Evolutionary conservation across 2,329 filamentous ascomycete species (phyloP), one percentile per base, ranked within the genome.

Genomic region (Ophiostoma quercus): DNA sequence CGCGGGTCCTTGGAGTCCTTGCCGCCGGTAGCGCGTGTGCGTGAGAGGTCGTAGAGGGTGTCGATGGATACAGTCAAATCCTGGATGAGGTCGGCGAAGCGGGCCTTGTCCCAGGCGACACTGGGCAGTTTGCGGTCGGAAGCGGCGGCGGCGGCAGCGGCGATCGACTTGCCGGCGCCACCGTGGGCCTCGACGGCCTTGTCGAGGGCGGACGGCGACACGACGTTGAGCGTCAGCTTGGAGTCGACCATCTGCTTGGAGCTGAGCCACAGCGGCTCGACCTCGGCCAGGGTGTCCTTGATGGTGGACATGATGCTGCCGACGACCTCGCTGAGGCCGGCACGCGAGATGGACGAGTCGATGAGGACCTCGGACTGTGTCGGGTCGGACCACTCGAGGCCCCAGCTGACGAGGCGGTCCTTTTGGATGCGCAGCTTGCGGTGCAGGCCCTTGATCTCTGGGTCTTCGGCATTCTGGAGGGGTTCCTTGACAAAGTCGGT

Each of bases 371-470:
- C 77, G 71, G 77, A 77, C 75, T 89, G 85, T 73, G 83, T 85
- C 19, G 89, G 87, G 77, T 93, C 90, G 70, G 88, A 91, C 91
- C 91, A 94, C 77, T 92, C 90, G 68, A 92, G 81, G 0, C 91
- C 91, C 91, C 91, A 94, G 71, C 88, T 90, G 71, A 92, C 88
- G 66, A 94, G 82, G 19, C 91, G 85, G 79, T 93, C 90, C 77
- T 92, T 92, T 75, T 94, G 91, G 74, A 93, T 92, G 73, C 90
- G 86, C 73, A 92, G 85, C 77, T 92, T 92, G 73, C 90, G 88
- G 77, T 93, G 89, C 41, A 94, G 81, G 19, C 85, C 84, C 75
- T 89, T 87, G 76, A 91, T 86, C 73, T 92, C 90, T 32, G 90
- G 90, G 76, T 89, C 84, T 76, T 89, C 82, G 75, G 85, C 80